A percentile compares a stretch with the other conserved stretches of the same genome.
Conservation (phyloP, 2,329 filamentous ascomycete genomes). For the Rachicladosporium sp. region DNA sequence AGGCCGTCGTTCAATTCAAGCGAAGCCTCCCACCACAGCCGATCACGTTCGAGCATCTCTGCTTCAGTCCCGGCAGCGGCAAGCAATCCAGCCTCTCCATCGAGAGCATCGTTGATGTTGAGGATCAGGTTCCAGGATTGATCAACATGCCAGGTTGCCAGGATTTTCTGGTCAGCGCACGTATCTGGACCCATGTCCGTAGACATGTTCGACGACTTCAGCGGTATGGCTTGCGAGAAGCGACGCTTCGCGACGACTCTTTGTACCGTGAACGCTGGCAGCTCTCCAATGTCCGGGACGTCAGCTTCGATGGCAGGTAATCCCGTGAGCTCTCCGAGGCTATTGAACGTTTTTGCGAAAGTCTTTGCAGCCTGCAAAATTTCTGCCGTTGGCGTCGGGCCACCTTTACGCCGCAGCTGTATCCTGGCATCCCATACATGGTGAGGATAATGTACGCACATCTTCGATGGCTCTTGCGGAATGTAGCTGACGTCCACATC, state of each 20-base stretch:
- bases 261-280: slow-evolving; percentile 6
- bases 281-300: slow-evolving; percentile 1
- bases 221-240: slow-evolving; percentile 4
- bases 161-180: background rate
- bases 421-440: slow-evolving; percentile 13
- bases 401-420: background rate
- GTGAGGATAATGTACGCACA: slow-evolving; percentile 13
- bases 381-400: background rate
- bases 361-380: slow-evolving; percentile 1
- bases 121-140: slow-evolving; percentile 2
- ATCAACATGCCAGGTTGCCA: background rate
- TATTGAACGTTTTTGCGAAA: slow-evolving; percentile 6
- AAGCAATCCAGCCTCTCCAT: background rate
- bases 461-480: background rate
- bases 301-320: slow-evolving; percentile 6
- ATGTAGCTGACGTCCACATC: background rate
- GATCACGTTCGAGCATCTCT: slow-evolving; percentile 2
- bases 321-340: background rate
- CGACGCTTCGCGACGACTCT: slow-evolving; percentile 9
- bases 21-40: slow-evolving; percentile 15
- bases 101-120: background rate
- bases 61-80: background rate
- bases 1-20: slow-evolving; percentile 3
- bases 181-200: background rate
- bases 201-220: slow-evolving; percentile 3